Conservation (phyloP, 1,284 basidiomycete genomes). For the Phellopilus nigrolimitatus region DNA sequence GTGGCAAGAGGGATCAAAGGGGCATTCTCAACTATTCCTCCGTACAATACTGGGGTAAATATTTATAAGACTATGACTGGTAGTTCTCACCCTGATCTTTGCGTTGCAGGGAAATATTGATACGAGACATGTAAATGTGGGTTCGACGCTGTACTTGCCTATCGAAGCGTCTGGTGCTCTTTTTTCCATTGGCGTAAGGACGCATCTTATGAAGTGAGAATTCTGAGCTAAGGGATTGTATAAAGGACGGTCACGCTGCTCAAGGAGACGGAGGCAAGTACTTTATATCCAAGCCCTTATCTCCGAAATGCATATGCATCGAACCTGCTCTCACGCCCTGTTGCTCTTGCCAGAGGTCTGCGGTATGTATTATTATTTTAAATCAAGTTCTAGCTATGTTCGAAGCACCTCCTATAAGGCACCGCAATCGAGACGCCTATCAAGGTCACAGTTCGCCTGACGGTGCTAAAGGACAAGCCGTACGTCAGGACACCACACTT, state of each 20-base stretch:
- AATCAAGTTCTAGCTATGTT: not conserved
- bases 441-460: slow-evolving; percentile 49
- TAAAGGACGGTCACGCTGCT: slow-evolving; percentile 58
- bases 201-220: not conserved
- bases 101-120: slow-evolving; percentile 52
- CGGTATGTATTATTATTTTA: slow-evolving; percentile 34
- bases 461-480: slow-evolving; percentile 49
- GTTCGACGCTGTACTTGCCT: slow-evolving; percentile 51
- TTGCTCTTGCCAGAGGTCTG: slow-evolving; percentile 45
- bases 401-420: slow-evolving; percentile 39
- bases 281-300: too few relatives aligned
- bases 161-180: slow-evolving; percentile 56
- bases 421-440: slow-evolving; percentile 62
- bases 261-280: slow-evolving; percentile 61
- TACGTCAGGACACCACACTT: slow-evolving; percentile 59
- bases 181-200: slow-evolving; percentile 54
- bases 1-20: slow-evolving; percentile 50
- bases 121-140: slow-evolving; percentile 48
- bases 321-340: too few relatives aligned
- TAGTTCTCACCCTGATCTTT: not conserved
- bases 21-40: slow-evolving; percentile 56
- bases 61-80: not conserved
- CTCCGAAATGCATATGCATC: not conserved
- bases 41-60: slow-evolving; percentile 46
- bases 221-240: not conserved